These are phyloP conservation scores for Knoxdaviesia capensis DNA, from an alignment of 2,329 filamentous ascomycete genomes.

Conservation along the genomic window DNA sequence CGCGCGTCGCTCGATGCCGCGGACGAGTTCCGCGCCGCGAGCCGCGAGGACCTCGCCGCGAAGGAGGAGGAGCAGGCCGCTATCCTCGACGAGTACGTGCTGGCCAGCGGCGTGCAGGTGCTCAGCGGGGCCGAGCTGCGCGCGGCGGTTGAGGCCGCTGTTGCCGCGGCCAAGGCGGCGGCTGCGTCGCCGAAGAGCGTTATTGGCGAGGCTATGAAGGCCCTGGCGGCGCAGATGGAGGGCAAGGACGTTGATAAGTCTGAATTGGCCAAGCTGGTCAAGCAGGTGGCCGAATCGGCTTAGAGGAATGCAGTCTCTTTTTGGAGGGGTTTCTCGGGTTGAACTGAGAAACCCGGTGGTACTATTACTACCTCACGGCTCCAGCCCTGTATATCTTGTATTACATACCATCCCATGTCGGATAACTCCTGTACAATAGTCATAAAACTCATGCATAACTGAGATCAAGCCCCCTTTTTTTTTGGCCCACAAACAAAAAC, in stretches of 20 bases:
- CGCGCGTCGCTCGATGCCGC: constrained; percentile 35
- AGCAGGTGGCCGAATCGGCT: constrained; percentile 16
- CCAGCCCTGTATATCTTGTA: too few relatives aligned
- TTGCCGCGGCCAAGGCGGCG: constrained; percentile 28
- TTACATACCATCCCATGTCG: too few relatives aligned
- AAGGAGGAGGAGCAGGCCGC: constrained; percentile 48
- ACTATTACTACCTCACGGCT: too few relatives aligned
- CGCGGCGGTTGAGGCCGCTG: constrained; percentile 25
- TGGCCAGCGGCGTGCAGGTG: constrained; percentile 35
- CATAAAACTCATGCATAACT: too few relatives aligned
- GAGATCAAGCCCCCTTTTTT: too few relatives aligned
- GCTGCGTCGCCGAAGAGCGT: constrained; percentile 23
- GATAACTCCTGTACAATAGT: too few relatives aligned
- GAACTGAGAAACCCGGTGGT: too few relatives aligned
- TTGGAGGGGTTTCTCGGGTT: background rate
- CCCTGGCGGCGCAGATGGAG: constrained; percentile 31
- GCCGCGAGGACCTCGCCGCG: constrained; percentile 45
- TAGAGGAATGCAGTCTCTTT: background rate
- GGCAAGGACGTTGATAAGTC: constrained; percentile 45
- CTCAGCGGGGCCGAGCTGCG: constrained; percentile 38
- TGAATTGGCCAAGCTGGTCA: constrained; percentile 39
- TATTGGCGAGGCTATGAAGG: constrained; percentile 44
- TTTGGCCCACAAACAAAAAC: too few relatives aligned
- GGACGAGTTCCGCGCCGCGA: constrained; percentile 41
- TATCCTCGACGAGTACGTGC: constrained; percentile 45